Percentiles rank a stretch among this genome's conserved stretches.
Conservation (phyloP, 1,284 basidiomycete genomes). For the Thecaphora frezii region DNA sequence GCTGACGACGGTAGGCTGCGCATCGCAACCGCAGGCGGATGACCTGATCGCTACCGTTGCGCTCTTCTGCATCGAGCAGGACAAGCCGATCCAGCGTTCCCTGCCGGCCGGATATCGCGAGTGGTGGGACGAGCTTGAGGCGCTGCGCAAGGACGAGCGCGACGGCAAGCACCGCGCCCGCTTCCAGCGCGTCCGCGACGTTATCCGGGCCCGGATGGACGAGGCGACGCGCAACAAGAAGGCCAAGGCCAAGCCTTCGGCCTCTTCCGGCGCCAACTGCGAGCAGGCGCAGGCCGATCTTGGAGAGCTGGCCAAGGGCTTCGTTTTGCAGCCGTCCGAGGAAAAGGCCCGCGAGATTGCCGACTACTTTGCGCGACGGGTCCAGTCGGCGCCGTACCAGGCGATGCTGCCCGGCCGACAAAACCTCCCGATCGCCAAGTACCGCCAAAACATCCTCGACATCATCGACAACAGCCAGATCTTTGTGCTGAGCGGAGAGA, state of each 20-base stretch:
- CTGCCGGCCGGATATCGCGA: conserved; percentile 83
- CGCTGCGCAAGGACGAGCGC: conserved; percentile 67
- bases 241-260: conserved; percentile 23
- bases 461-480: conserved; percentile 79
- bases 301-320: conserved; percentile 31
- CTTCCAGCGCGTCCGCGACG: conserved; percentile 64
- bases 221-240: conserved; percentile 37
- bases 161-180: conserved; percentile 69
- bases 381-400: conserved; percentile 66
- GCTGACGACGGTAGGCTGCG: conserved; percentile 84
- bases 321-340: conserved; percentile 25
- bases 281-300: conserved; percentile 19
- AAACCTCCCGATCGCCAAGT: conserved; percentile 81
- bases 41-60: conserved; percentile 87
- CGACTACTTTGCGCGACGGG: conserved; percentile 21
- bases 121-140: conserved; percentile 89
- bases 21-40: conserved; percentile 77
- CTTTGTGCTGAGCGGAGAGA: conserved; percentile 92
- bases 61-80: conserved; percentile 65
- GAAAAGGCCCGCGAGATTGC: conserved; percentile 25
- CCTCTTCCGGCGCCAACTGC: conserved; percentile 6
- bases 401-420: conserved; percentile 82
- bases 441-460: conserved; percentile 74
- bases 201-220: conserved; percentile 68
- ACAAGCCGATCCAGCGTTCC: conserved; percentile 55